phyloP scores from a whole-genome alignment of 2,329 filamentous ascomycete species.

The Penicillium sp. region DNA sequence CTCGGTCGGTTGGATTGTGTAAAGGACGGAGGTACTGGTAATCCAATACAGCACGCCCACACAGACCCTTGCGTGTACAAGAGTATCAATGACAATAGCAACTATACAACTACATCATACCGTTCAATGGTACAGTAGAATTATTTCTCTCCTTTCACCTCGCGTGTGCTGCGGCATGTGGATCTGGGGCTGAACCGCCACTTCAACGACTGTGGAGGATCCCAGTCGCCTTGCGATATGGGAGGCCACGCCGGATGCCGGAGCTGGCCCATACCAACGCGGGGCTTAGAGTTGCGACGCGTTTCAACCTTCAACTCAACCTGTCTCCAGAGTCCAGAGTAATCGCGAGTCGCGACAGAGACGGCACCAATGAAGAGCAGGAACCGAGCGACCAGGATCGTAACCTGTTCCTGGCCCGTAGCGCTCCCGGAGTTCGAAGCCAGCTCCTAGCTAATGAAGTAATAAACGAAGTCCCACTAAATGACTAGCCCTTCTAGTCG shows the following conservation, averaged over 20 bases:
- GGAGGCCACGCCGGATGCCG: background rate
- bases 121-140: background rate
- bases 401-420: background rate
- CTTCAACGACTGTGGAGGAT: constrained; percentile 10
- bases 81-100: too few species aligned
- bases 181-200: constrained; percentile 27
- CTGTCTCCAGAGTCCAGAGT: background rate
- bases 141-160: constrained; percentile 4
- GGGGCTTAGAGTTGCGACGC: background rate
- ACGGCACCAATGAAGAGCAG: background rate
- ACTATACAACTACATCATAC: background rate
- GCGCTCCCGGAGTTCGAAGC: background rate
- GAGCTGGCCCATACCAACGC: background rate
- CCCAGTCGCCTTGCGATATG: constrained; percentile 1
- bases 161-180: constrained; percentile 20
- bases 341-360: background rate
- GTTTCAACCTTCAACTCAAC: background rate
- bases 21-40: too few species aligned
- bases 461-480: background rate
- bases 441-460: background rate
- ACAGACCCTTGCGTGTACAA: too few species aligned
- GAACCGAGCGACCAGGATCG: background rate
- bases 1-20: too few species aligned
- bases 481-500: constrained; percentile 1
- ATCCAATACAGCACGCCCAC: too few species aligned